These are phyloP conservation scores for Rosa rugosa DNA, from an alignment of 306 rosid species.

Conservation along the genomic window DNA sequence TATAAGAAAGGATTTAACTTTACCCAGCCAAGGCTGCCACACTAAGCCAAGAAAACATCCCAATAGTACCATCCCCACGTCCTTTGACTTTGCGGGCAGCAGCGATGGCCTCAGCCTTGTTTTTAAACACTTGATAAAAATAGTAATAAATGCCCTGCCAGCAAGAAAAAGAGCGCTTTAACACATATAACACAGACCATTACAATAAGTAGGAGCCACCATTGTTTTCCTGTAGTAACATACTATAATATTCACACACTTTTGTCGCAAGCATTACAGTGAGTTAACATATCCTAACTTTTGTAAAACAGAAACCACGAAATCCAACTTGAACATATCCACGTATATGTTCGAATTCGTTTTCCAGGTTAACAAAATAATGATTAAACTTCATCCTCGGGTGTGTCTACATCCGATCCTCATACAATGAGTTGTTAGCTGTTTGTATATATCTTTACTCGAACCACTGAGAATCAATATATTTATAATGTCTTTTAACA, in stretches of 20 bases:
- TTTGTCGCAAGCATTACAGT: not conserved
- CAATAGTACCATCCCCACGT: slow-evolving; percentile 77
- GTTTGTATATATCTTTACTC: not conserved
- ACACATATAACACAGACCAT: not conserved
- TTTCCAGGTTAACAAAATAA: not conserved
- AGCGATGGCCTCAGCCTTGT: slow-evolving; percentile 77
- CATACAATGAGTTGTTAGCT: not conserved
- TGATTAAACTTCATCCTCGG: not conserved
- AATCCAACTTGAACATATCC: not conserved
- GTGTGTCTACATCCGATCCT: not conserved
- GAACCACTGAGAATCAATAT: not conserved
- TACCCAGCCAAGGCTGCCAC: slow-evolving; percentile 92
- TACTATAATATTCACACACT: too few relatives aligned
- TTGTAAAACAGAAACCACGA: not conserved
- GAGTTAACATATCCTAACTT: not conserved
- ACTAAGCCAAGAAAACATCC: slow-evolving; percentile 79
- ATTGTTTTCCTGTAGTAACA: not conserved
- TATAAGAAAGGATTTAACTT: not conserved
- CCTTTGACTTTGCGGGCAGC: slow-evolving; percentile 61
- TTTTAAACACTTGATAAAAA: slow-evolving; percentile 81
- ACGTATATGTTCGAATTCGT: not conserved
- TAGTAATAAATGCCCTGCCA: slow-evolving; percentile 81
- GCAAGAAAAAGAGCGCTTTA: slow-evolving; percentile 11
- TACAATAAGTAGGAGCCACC: not conserved
- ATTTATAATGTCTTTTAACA: not conserved